A percentile compares a stretch with the other conserved stretches of the same genome.
Conservation (phyloP, 768 basidiomycete genomes). For the Kwoniella dendrophila region DNA sequence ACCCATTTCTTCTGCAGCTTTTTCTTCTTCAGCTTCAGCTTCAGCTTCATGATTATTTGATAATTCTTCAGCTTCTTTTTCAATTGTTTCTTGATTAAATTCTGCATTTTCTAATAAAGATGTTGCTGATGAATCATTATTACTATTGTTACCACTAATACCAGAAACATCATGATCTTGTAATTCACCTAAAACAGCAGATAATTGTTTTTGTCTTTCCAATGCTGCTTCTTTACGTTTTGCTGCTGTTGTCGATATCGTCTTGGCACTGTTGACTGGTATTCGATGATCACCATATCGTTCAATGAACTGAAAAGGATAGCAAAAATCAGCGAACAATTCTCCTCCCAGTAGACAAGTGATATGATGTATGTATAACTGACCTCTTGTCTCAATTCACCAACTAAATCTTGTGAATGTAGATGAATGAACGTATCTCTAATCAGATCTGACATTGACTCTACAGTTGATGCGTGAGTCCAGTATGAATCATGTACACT, state of each 20-base stretch:
- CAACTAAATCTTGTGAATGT: slow-evolving; percentile 82
- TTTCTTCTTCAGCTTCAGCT: slow-evolving; percentile 14
- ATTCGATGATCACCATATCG: slow-evolving; percentile 68
- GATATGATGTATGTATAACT: slow-evolving; percentile 30
- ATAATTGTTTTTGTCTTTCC: slow-evolving; percentile 17
- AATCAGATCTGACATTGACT: slow-evolving; percentile 84
- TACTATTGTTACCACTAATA: too few species aligned
- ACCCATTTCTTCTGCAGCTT: slow-evolving; percentile 16
- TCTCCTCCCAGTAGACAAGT: not conserved
- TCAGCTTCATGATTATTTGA: not conserved
- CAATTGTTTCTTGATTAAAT: slow-evolving; percentile 16
- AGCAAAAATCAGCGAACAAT: slow-evolving; percentile 1
- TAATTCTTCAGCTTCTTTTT: slow-evolving; percentile 17
- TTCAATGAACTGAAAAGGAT: slow-evolving; percentile 64
- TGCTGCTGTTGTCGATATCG: slow-evolving; percentile 27
- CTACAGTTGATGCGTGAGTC: slow-evolving; percentile 87
- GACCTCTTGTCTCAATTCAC: slow-evolving; percentile 73
- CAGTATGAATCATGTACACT: slow-evolving; percentile 99
- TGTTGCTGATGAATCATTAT: too few species aligned
- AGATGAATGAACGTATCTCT: slow-evolving; percentile 91
- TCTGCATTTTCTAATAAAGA: slow-evolving; percentile 1
- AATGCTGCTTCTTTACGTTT: slow-evolving; percentile 44
- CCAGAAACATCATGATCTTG: slow-evolving; percentile 9
- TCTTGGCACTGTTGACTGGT: slow-evolving; percentile 35
- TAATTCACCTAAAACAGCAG: slow-evolving; percentile 13